Base-by-base conservation (phyloP, 75 land plant genomes). In the Pinus albicaulis region DNA sequence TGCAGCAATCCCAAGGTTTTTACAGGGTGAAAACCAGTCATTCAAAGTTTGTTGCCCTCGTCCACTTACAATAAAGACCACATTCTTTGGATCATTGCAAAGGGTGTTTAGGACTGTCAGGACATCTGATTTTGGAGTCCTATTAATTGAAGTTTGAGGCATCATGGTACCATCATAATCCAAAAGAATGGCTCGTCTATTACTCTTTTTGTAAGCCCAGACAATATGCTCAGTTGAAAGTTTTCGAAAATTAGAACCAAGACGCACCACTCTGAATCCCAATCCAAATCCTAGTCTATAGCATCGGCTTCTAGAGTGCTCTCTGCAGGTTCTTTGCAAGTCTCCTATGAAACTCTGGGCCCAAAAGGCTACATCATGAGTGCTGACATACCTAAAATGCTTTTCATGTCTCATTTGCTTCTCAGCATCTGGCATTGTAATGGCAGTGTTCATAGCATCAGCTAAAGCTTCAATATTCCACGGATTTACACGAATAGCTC, bases 111-210 rank as follows among this genome's bases (percentile, higher is more conserved):
- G 75, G 38, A 92, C 76, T 7, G 82, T 58, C 26, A 94, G 55
- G 3, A 88, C 82, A 56, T 88, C 95, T 19, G 83, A 20, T 34
- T 79, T 88, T 52, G 97, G 97, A 10, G 79, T 81, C 60, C 86
- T 92, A 64, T 84, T 84, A 22, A 92, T 84, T 7, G 92, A 88
- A 36, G 80, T 58, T 78, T 92, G 97, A 34, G 95, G 90, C 78
- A 90, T 82, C 68, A 94, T 82, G 0, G 95, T 94, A 34, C 97
- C 97, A 90, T 94, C 97, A 83, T 94, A 94, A 77, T 94, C 95
- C 61, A 94, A 76, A 68, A 94, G 84, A 26, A 94, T 88, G 38
- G 89, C 92, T 77, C 97, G 84, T 3, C 84, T 88, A 20, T 74
- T 82, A 25, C 91, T 86, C 75, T 80, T 88, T 56, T 81, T 86